Percentiles rank a stretch among this genome's conserved stretches.
Conservation (phyloP, 768 basidiomycete species). For the Pholiota molesta region DNA sequence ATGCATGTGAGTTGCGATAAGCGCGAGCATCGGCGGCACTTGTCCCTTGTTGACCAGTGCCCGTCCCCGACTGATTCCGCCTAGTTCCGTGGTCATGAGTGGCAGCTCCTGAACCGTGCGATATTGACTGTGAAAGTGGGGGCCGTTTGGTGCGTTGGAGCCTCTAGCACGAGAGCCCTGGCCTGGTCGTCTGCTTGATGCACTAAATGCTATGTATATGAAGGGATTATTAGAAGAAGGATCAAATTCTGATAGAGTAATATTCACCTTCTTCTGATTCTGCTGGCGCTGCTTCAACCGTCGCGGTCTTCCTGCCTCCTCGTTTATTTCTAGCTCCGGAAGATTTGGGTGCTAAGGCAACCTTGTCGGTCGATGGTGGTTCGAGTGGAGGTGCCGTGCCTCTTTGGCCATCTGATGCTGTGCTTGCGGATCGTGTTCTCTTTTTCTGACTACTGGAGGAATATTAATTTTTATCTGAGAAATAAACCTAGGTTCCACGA, state of each 20-base stretch:
- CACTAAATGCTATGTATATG: constrained; percentile 18
- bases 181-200: constrained; percentile 38
- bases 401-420: constrained; percentile 59
- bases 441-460: constrained; percentile 57
- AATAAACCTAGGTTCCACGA: constrained; percentile 27
- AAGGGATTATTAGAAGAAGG: constrained; percentile 11
- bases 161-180: constrained; percentile 43
- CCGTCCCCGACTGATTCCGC: constrained; percentile 43
- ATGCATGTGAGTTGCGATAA: constrained; percentile 80
- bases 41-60: constrained; percentile 38
- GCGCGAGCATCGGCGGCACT: constrained; percentile 58
- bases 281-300: constrained; percentile 34
- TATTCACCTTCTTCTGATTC: constrained; percentile 68
- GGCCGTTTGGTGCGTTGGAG: constrained; percentile 42
- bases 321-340: constrained; percentile 41
- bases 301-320: constrained; percentile 43
- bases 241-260: constrained; percentile 1
- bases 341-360: constrained; percentile 28
- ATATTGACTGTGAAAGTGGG: constrained; percentile 28
- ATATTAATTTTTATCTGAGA: constrained; percentile 2
- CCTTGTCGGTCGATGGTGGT: constrained; percentile 36
- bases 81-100: constrained; percentile 50
- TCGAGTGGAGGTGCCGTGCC: constrained; percentile 45
- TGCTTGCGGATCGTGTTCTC: constrained; percentile 77
- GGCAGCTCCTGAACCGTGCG: constrained; percentile 26